These are phyloP conservation scores for Psilocybe cubensis DNA, from an alignment of 768 basidiomycete genomes.

Conservation along the genomic window DNA sequence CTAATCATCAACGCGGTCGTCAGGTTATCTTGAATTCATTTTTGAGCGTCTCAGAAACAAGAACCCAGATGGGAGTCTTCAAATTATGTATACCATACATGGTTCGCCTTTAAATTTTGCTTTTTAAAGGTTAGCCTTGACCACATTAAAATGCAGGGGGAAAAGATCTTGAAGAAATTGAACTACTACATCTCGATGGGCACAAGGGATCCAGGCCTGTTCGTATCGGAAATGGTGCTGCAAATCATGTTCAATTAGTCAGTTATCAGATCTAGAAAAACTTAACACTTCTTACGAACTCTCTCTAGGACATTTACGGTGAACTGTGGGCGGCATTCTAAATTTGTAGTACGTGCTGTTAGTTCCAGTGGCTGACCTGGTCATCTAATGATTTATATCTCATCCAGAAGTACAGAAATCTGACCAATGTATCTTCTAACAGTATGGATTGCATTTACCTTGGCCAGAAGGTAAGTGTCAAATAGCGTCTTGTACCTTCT, in stretches of 20 bases:
- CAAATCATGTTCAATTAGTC: conserved; percentile 89
- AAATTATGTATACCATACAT: conserved; percentile 98
- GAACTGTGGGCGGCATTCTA: conserved; percentile 89
- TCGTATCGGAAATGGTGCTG: conserved; percentile 94
- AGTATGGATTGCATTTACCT: conserved; percentile 98
- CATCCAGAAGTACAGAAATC: not conserved
- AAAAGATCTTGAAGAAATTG: conserved; percentile 83
- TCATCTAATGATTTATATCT: not conserved
- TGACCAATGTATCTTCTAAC: not conserved
- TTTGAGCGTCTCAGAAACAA: conserved; percentile 79
- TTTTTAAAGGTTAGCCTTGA: not conserved
- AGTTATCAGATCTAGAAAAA: conserved; percentile 15
- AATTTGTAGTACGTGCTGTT: no score
- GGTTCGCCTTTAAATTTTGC: conserved; percentile 41
- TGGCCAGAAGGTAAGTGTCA: conserved; percentile 75
- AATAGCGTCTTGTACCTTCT: no score
- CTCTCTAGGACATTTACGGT: conserved; percentile 88
- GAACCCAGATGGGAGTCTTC: conserved; percentile 89
- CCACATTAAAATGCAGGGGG: conserved; percentile 45
- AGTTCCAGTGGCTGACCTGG: no score
- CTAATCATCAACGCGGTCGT: not conserved
- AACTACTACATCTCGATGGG: conserved; percentile 86
- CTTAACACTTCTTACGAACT: not conserved
- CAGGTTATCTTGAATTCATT: conserved; percentile 92
- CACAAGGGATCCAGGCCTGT: conserved; percentile 87